Evolutionary conservation across 306 rosid genomes (phyloP).

Genomic region (Sicyos edulis): DNA sequence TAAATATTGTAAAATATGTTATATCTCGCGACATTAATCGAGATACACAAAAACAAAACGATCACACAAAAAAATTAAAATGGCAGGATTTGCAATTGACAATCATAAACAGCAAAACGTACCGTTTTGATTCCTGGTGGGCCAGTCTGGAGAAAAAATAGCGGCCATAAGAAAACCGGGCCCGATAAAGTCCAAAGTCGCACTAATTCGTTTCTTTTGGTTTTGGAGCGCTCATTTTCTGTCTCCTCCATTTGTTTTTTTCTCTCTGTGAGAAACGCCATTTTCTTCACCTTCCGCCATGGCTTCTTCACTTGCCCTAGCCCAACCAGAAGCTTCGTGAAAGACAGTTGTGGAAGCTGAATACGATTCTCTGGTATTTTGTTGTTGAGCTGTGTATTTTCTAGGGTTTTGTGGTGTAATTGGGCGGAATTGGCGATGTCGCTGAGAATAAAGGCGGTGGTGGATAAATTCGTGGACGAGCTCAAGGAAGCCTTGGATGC

Average conservation of each 20-base stretch:
- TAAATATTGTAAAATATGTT: no score
- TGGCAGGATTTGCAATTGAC: no score
- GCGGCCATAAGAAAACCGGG: neutral
- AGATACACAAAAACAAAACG: no score
- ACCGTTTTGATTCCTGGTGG: neutral
- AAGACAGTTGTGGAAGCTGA: neutral
- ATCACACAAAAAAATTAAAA: no score
- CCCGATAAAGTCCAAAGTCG: neutral
- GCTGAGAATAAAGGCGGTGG: slow-evolving; percentile 83
- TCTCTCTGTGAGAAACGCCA: neutral
- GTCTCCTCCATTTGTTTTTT: neutral
- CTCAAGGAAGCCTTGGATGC: slow-evolving; percentile 93
- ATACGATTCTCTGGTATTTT: neutral
- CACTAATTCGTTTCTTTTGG: neutral
- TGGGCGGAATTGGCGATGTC: slow-evolving; percentile 48
- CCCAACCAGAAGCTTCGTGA: neutral
- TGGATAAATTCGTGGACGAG: slow-evolving; percentile 88
- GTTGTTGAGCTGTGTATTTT: neutral
- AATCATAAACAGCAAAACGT: neutral
- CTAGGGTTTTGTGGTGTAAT: neutral
- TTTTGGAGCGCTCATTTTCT: neutral
- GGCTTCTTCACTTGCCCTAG: neutral
- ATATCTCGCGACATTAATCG: no score
- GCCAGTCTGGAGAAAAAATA: neutral
- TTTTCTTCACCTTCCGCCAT: slow-evolving; percentile 12